Evolutionary conservation across 2,329 filamentous ascomycete species (phyloP), one percentile per base, ranked within the genome.

Genomic region (Cladophialophora exuberans): DNA sequence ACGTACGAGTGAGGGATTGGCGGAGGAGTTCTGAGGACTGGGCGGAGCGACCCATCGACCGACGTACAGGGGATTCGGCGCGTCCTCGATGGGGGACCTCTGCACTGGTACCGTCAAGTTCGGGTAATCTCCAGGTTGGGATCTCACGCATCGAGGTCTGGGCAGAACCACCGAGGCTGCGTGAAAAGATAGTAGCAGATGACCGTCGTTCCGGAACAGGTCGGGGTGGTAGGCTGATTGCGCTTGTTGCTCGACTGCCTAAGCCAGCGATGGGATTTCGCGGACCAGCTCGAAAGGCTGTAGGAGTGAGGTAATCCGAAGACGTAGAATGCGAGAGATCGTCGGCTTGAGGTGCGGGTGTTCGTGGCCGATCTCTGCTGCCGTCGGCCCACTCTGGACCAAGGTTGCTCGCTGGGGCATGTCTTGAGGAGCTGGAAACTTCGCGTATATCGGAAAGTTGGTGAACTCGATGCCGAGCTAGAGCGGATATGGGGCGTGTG

Each of bases 21-120:
- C 76, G 69, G 35, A 70, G 33, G 6, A 54, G 68, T 53, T 76
- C 72, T 42, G 76, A 73, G 10, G 71, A 70, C 26, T 75, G 67
- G 41, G 76, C 69, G 61, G 77, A 72, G 31, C 73, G 66, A 43
- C 68, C 66, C 30, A 72, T 69, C 28, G 72, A 66, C 41, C 75
- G 69, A 49, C 76, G 78, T 28, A 81, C 71, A 3, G 79, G 79
- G 17, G 79, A 81, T 26, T 71, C 67, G 20, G 77, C 76, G 28
- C 70, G 70, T 6, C 78, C 79, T 28, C 71, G 68, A 31, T 74
- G 70, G 13, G 77, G 51, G 31, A 80, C 73, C 5, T 72, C 72
- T 35, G 46, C 38, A 47, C 44, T 43, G 31, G 33, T 54, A 20
- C 35, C 41, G 30, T 62, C 58, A 44, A 58, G 31, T 22, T 56